Evolutionary conservation across 345 rosid species (phyloP).

Genomic region (Ceriops zippeliana): DNA sequence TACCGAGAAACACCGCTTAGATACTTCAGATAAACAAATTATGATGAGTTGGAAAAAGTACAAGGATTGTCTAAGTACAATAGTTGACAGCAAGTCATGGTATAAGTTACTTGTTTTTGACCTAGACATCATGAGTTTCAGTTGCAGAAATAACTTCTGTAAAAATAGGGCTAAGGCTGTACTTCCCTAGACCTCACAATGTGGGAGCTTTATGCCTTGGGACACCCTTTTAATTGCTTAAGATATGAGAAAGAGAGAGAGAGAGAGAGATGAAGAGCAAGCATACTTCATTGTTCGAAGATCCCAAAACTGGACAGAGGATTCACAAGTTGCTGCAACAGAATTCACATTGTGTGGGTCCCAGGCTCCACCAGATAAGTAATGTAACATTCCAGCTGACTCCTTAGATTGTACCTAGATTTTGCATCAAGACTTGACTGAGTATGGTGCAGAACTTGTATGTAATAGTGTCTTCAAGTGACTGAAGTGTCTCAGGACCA

Average conservation of each 20-base stretch:
- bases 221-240: background rate
- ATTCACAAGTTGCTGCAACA: slow-evolving; percentile 76
- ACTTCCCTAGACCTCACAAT: too few relatives aligned
- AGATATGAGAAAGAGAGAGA: background rate
- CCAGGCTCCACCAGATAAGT: slow-evolving; percentile 1
- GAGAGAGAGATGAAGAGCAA: background rate
- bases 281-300: slow-evolving; percentile 73
- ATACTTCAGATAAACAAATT: too few relatives aligned
- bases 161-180: too few relatives aligned
- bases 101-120: too few relatives aligned
- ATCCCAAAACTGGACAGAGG: slow-evolving; percentile 91
- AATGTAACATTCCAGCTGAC: slow-evolving; percentile 2
- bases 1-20: too few relatives aligned
- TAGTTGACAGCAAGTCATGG: too few relatives aligned
- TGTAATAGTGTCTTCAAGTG: background rate
- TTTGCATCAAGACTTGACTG: background rate
- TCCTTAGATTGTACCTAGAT: slow-evolving; percentile 4
- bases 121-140: too few relatives aligned
- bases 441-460: too few relatives aligned
- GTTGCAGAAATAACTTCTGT: too few relatives aligned
- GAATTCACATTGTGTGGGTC: slow-evolving; percentile 69
- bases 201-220: too few relatives aligned
- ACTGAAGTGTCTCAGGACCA: background rate
- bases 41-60: too few relatives aligned
- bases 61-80: too few relatives aligned